Evolutionary conservation across 2,329 filamentous ascomycete genomes (phyloP), one percentile per base, ranked within the genome.

Genomic region (Epichloe bromicola): DNA sequence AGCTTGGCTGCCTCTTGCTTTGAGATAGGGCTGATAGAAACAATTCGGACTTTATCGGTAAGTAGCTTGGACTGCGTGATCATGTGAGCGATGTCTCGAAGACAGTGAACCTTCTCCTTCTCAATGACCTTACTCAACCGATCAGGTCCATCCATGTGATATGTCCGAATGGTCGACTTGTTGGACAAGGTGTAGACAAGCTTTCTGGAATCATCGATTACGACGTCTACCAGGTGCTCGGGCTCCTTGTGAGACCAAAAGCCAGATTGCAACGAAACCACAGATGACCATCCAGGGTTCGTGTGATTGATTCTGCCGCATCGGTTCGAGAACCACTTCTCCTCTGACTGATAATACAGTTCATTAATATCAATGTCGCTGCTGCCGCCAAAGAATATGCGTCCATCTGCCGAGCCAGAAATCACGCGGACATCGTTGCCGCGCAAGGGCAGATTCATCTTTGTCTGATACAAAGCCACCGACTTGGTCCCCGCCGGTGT

Each of bases 271-370:
- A 79, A 57, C 1, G 67, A 71, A 1, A 88, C 71, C 2, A 85
- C 75, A 11, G 79, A 83, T 51, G 77, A 76, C 73, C 86, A 83
- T 36, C 85, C 83, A 3, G 79, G 82, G 64, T 79, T 84, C 46
- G 85, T 91, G 65, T 96, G 93, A 63, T 94, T 94, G 56, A 91
- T 82, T 68, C 90, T 95, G 54, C 85, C 83, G 64, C 88, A 94
- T 57, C 86, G 80, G 66, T 83, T 89, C 49, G 86, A 85, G 64
- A 98, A 98, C 93, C 93, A 98, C 59, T 86, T 85, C 68, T 98
- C 93, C 66, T 97, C 89, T 62, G 95, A 89, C 67, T 97, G 91
- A 65, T 98, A 98, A 58, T 86, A 90, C 50, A 98, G 78, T 68
- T 98, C 93, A 65, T 93, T 88, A 46, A 98, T 81, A 60, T 97